These are phyloP conservation scores for Aegilops speltoides DNA, from an alignment of 176 grass and related monocot species.

Conservation along the genomic window DNA sequence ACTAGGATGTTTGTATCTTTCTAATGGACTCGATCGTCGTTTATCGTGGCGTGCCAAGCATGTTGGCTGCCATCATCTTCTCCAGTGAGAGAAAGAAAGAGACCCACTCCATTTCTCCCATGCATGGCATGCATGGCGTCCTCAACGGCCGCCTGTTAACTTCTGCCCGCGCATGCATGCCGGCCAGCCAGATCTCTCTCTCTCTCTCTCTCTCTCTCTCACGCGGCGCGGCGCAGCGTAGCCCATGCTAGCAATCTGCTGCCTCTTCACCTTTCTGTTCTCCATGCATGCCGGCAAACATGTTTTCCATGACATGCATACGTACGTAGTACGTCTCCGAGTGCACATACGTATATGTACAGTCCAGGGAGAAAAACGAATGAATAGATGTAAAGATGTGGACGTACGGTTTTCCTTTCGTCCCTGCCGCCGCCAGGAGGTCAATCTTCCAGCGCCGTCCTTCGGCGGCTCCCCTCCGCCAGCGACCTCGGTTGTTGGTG, in stretches of 20 bases:
- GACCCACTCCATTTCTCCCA: neutral
- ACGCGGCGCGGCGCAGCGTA: neutral
- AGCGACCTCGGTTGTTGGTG: no score
- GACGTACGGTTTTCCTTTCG: no score
- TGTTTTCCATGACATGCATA: neutral
- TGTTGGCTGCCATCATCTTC: neutral
- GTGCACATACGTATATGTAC: neutral
- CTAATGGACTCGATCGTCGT: conserved; percentile 8
- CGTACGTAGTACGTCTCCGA: neutral
- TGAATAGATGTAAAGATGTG: no score
- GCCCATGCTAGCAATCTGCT: neutral
- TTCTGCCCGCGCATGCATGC: conserved; percentile 21
- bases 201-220: neutral
- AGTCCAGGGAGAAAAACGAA: neutral
- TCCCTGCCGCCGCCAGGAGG: no score
- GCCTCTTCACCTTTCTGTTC: conserved; percentile 2
- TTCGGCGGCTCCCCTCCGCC: no score
- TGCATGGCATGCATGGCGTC: conserved; percentile 21
- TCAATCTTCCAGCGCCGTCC: no score
- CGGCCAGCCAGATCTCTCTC: neutral
- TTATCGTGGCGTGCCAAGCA: conserved; percentile 39
- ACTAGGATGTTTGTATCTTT: conserved; percentile 49
- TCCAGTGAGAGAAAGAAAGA: neutral
- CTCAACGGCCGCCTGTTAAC: conserved; percentile 19
- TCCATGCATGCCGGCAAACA: conserved; percentile 1